Evolutionary conservation across 108 stramenopile genomes (phyloP), one percentile per base, ranked within the genome.

Genomic region (Discostella stelligeroides): DNA sequence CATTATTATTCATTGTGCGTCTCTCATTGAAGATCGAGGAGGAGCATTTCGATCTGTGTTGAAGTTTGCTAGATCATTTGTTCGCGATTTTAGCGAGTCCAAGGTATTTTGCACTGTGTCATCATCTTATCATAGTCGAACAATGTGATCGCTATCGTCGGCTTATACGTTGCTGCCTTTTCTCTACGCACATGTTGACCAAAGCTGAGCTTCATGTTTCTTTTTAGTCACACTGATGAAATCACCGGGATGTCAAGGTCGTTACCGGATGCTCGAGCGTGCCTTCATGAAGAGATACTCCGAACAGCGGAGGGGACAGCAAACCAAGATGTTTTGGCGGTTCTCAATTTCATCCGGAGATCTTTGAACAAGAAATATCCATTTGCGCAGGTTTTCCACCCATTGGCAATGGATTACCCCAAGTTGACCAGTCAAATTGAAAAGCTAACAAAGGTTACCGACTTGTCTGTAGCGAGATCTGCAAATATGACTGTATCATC

Each of bases 191-290:
- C 21, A 49, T 10, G 6, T 49, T 23, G n/a, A 49, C 4, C 18
- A 25, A 50, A 50, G 49, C 8, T 25, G 18, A 50, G 49, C 50
- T 87, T 87, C 82, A 73, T 76, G 70, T 84, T 87, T 57, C 70
- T 87, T 20, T 87, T 87, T 34, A 71, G 82, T 7, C 86, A 87
- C 43, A 75, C 79, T 15, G 62, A 76, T 60, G 84, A 82, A 51
- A 73, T 81, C 34, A 27, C 73, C 34, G 73, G 61, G 40, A 70
- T 76, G 61, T 58, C 66, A 7, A 30, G 4, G 18, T 65, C 63
- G 25, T 45, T 61, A 3, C 40, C 38, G 13, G 20, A 65, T 64
- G 65, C 69, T 29, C 64, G 65, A 30, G 41, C 72, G 58, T 49
- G 63, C 23, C 60, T 88, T 12, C 66, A 68, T 8, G 69, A 73